Base-by-base conservation (phyloP, 176 grass and related monocot species). In the Lolium multiflorum region DNA sequence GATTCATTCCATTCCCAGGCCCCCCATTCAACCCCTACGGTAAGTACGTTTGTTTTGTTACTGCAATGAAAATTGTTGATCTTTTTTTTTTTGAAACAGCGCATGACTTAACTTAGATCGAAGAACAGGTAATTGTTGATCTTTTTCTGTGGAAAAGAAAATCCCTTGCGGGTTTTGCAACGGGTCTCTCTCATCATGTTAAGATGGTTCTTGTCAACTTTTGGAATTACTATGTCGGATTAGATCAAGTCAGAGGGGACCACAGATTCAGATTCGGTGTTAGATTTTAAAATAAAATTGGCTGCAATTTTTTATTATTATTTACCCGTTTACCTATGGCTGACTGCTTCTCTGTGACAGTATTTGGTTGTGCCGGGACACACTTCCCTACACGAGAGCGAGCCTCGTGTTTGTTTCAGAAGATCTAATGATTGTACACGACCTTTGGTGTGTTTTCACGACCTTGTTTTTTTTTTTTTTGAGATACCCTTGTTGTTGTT, bases 341-440 rank as follows among this genome's bases (percentile, higher is more conserved):
- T 78, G 12, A 78, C 35, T 49, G 46, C 82, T 85, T 89, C 46
- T 84, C 67, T 89, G 87, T 82, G 64, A 80, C 87, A 89, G 87
- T 82, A 76, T 77, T 35, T 89, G 87, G 87, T 74, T 60, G 81
- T 74, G 82, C 87, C 66, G 60, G 57, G 87, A 20, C 78, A 48
- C 61, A 35, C 31, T 35, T 35, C 31, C 31, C 31, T 35, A 35
- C 31, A 38, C 11, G 76, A 78, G 15, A 43, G 67, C 77, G 59
- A 85, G 82, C 58, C 82, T 76, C 81, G 62, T 80, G 68, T 81
- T 89, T 89, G 59, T 81, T 89, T 85, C 69, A 76, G 82, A 69
- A 74, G 87, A 77, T 84, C 81, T 84, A 89, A 89, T 59, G 35
- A 60, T 59, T n/a, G 38, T 59, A 78, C 55, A 78, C 54, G 76